Percentiles rank a stretch among this genome's conserved stretches.
Conservation (phyloP, 2,329 filamentous ascomycete genomes). For the Aspergillus chevalieri region DNA sequence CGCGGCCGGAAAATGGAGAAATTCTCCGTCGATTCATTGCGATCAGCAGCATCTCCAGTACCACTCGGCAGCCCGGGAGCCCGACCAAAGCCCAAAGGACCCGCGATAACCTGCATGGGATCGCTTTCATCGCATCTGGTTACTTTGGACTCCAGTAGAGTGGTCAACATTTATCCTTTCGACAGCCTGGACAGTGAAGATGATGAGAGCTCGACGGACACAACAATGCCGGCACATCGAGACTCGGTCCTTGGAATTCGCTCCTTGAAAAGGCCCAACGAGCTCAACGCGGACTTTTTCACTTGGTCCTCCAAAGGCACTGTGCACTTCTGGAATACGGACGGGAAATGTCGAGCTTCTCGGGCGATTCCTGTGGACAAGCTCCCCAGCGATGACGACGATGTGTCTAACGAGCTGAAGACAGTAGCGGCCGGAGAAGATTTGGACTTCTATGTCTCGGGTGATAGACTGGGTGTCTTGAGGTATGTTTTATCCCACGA, state of each 20-base stretch:
- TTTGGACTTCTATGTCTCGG: conserved; percentile 66
- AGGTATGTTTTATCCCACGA: conserved; percentile 32
- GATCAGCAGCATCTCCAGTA: conserved; percentile 21
- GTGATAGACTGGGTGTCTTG: conserved; percentile 80
- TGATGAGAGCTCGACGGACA: conserved; percentile 22
- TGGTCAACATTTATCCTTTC: conserved; percentile 59
- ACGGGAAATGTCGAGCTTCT: conserved; percentile 62
- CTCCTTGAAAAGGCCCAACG: conserved; percentile 55
- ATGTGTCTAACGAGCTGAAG: conserved; percentile 51
- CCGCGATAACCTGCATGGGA: conserved; percentile 59
- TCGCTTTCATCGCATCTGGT: conserved; percentile 62
- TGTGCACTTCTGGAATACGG: conserved; percentile 73
- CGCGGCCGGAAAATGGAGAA: conserved; percentile 53
- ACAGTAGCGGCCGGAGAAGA: conserved; percentile 54
- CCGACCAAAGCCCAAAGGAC: conserved; percentile 24
- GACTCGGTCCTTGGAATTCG: conserved; percentile 65
- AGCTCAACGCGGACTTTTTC: conserved; percentile 65
- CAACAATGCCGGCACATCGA: conserved; percentile 50
- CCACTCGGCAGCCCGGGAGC: conserved; percentile 15
- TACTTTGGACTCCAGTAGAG: conserved; percentile 68
- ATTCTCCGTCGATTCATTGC: conserved; percentile 38
- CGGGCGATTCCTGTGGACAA: conserved; percentile 67
- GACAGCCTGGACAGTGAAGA: conserved; percentile 27
- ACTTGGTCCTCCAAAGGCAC: conserved; percentile 82
- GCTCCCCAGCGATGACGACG: conserved; percentile 36